phyloP scores from a whole-genome alignment of 2,329 filamentous ascomycete species.

The Hypoxylon sp. region DNA sequence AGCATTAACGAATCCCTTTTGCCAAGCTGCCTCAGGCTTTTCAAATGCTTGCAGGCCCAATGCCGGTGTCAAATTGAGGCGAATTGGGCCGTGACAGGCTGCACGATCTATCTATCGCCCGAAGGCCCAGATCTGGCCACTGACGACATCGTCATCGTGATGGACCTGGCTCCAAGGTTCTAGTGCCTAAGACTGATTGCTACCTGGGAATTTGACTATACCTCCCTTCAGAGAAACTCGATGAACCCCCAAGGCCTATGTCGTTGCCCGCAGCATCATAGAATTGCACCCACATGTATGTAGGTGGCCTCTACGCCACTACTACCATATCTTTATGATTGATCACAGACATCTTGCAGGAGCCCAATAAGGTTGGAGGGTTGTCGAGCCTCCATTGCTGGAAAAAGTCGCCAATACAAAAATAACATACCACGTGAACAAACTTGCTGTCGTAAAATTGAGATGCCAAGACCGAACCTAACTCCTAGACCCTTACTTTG shows the following conservation, averaged over 20 bases:
- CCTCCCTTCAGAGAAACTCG: constrained; percentile 13
- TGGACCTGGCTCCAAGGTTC: constrained; percentile 18
- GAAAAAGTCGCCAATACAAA: constrained; percentile 31
- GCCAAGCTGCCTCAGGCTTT: constrained; percentile 18
- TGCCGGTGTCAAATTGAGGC: constrained; percentile 34
- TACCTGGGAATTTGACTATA: constrained; percentile 16
- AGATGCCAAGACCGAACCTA: constrained; percentile 39
- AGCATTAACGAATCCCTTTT: constrained; percentile 1
- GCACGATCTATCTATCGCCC: constrained; percentile 34
- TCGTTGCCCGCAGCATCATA: constrained; percentile 3
- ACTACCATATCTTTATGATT: constrained; percentile 29
- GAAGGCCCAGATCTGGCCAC: constrained; percentile 31
- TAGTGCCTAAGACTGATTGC: constrained; percentile 7
- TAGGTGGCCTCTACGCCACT: constrained; percentile 34
- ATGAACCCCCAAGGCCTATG: constrained; percentile 11
- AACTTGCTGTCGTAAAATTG: constrained; percentile 28
- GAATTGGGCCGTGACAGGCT: constrained; percentile 42
- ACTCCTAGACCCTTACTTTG: constrained; percentile 30
- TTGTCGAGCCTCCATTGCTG: constrained; percentile 34
- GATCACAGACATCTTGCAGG: constrained; percentile 37
- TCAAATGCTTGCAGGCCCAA: constrained; percentile 30
- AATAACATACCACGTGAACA: constrained; percentile 44
- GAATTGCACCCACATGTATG: constrained; percentile 17
- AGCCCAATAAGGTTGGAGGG: constrained; percentile 34
- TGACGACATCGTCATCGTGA: constrained; percentile 39